Base-by-base conservation (phyloP, 768 basidiomycete species). In the Xerocomellus amylosporus region DNA sequence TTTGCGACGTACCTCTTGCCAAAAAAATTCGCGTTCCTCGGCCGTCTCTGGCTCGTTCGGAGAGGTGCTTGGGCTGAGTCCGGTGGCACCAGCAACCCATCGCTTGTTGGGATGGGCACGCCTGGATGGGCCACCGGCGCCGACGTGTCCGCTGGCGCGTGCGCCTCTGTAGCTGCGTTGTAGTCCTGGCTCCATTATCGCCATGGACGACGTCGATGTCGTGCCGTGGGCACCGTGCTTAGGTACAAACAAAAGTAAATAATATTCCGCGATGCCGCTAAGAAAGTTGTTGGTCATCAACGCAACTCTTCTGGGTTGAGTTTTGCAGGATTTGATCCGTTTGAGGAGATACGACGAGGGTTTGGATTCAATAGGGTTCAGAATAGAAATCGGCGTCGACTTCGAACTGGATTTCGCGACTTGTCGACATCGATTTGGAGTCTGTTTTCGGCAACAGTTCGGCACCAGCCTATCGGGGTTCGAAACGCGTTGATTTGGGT, bases 321-420 rank as follows among this genome's bases (percentile, higher is more conserved):
- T 66, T 91, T 92, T 60, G 76, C 73, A 5, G 88, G 89, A 0
- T 77, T 90, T 15, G 83, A 86, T 44, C 86, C 87, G 0, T 92
- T 90, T 58, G 84, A 86, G 19, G 89, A 90, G 63, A 80, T 90
- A n/a, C 75, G 88, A 30, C 79, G 87, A 46, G 87, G 85, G 2
- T 92, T 90, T 56, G 89, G 90, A 64, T 90, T 88, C 66, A 75
- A 75, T 26, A n/a, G n/a, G n/a, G n/a, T n/a, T n/a, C n/a, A n/a
- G n/a, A n/a, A n/a, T n/a, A n/a, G n/a, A n/a, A n/a, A n/a, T n/a
- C n/a, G n/a, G n/a, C n/a, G n/a, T n/a, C n/a, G n/a, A n/a, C n/a
- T n/a, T n/a, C n/a, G n/a, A n/a, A n/a, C n/a, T n/a, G n/a, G n/a
- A n/a, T n/a, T n/a, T n/a, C n/a, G n/a, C n/a, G n/a, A n/a, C n/a